These are phyloP conservation scores for Candida sakaeoensis DNA, from an alignment of 805 yeast genomes.

Conservation along the genomic window DNA sequence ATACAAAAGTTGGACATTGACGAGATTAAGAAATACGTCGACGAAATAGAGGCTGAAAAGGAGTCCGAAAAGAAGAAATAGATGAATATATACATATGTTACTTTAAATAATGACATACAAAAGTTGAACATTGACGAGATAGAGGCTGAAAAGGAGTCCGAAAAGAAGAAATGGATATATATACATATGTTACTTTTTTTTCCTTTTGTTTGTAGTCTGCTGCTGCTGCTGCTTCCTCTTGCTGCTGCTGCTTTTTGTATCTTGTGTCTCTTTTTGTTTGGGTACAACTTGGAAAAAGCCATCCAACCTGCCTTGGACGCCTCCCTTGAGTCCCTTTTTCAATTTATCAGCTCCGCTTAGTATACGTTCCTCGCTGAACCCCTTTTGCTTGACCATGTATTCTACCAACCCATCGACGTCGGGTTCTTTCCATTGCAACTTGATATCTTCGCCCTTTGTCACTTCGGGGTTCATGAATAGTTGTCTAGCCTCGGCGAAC, in stretches of 20 bases:
- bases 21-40: slow-evolving; percentile 70
- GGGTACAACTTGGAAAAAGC: slow-evolving; percentile 74
- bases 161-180: slow-evolving; percentile 42
- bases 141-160: slow-evolving; percentile 55
- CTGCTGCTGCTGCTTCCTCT: too few species aligned
- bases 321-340: slow-evolving; percentile 80
- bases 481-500: slow-evolving; percentile 76
- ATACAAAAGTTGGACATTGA: slow-evolving; percentile 63
- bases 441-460: slow-evolving; percentile 55
- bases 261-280: too few species aligned
- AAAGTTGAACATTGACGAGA: slow-evolving; percentile 63
- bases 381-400: slow-evolving; percentile 86
- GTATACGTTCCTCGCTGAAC: slow-evolving; percentile 87
- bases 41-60: slow-evolving; percentile 83
- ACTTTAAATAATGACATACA: slow-evolving; percentile 53
- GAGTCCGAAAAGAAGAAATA: slow-evolving; percentile 71
- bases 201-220: slow-evolving; percentile 27
- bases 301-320: slow-evolving; percentile 88
- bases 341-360: slow-evolving; percentile 80
- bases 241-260: too few species aligned
- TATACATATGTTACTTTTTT: slow-evolving; percentile 10
- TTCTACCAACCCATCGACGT: slow-evolving; percentile 75
- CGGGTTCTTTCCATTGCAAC: slow-evolving; percentile 86
- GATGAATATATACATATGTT: slow-evolving; percentile 12
- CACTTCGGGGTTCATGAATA: slow-evolving; percentile 83